Percentiles rank a stretch among this genome's conserved stretches.
phyloP scores from a whole-genome alignment of 371 early-diverging fungal species.

The Synchytrium microbalum region DNA sequence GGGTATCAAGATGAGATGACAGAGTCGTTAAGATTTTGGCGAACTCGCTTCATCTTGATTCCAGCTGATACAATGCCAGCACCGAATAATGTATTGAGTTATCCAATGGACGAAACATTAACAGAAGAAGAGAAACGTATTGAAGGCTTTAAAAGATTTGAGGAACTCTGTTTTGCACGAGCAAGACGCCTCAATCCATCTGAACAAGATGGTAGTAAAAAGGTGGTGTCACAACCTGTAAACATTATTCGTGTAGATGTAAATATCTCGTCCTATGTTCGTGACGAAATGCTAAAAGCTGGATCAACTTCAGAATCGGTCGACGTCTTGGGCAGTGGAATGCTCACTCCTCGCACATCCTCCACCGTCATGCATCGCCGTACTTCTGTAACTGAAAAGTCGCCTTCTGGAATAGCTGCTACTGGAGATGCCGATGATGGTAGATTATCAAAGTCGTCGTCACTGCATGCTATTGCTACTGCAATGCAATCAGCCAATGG shows the following conservation, averaged over 20 bases:
- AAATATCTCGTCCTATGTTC: background rate
- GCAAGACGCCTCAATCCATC: constrained; percentile 18
- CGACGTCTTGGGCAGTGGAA: background rate
- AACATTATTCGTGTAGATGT: background rate
- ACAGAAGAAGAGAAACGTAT: constrained; percentile 88
- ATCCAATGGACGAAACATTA: constrained; percentile 46
- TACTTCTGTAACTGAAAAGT: background rate
- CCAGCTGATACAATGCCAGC: constrained; percentile 64
- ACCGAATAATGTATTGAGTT: constrained; percentile 34
- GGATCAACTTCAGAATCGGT: background rate
- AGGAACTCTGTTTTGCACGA: constrained; percentile 29
- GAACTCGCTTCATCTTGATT: constrained; percentile 82
- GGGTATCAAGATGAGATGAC: constrained; percentile 80
- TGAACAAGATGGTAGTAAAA: constrained; percentile 11
- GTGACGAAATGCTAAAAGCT: background rate
- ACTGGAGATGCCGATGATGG: background rate
- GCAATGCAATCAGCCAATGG: background rate
- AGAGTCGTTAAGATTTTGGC: constrained; percentile 74
- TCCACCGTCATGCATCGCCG: background rate
- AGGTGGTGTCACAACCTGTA: background rate
- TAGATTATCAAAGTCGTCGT: background rate
- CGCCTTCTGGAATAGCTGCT: background rate
- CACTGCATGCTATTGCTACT: background rate
- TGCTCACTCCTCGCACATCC: background rate
- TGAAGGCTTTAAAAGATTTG: constrained; percentile 64